Evolutionary conservation across 2,329 filamentous ascomycete species (phyloP).

Genomic region (Fusarium newnesense): DNA sequence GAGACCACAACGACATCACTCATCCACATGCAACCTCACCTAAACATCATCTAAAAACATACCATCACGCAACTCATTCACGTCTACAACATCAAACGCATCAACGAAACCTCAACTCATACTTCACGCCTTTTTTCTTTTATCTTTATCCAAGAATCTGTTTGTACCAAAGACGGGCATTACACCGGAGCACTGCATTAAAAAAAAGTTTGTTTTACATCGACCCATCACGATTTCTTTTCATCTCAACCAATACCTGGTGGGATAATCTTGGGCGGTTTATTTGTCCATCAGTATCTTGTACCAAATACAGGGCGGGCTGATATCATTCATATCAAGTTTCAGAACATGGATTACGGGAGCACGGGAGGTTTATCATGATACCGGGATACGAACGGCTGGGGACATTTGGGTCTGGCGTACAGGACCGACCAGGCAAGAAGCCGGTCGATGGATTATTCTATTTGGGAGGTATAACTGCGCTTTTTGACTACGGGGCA

Average conservation of each 20-base stretch:
- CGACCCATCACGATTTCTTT: constrained; percentile 38
- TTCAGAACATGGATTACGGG: constrained; percentile 51
- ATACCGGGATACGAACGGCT: constrained; percentile 47
- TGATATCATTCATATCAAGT: constrained; percentile 46
- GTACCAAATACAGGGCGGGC: constrained; percentile 48
- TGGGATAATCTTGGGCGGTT: constrained; percentile 39
- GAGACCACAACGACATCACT: constrained; percentile 19
- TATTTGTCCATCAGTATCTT: constrained; percentile 42
- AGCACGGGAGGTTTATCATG: constrained; percentile 46
- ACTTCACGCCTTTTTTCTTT: constrained; percentile 38
- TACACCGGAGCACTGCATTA: constrained; percentile 61
- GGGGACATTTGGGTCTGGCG: constrained; percentile 41
- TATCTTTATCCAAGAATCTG: constrained; percentile 42
- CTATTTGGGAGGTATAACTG: constrained; percentile 38
- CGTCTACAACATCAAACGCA: constrained; percentile 36
- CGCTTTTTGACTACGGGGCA: constrained; percentile 36
- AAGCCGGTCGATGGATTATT: constrained; percentile 39
- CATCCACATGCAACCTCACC: neutral
- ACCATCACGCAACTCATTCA: constrained; percentile 47
- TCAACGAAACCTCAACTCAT: constrained; percentile 31
- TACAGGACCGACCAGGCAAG: constrained; percentile 42
- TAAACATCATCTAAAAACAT: constrained; percentile 19
- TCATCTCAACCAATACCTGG: constrained; percentile 27
- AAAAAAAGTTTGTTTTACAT: constrained; percentile 51
- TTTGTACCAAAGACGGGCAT: constrained; percentile 61